Evolutionary conservation across 2,329 filamentous ascomycete genomes (phyloP).

Genomic region (Calcarisporium arbuscula): DNA sequence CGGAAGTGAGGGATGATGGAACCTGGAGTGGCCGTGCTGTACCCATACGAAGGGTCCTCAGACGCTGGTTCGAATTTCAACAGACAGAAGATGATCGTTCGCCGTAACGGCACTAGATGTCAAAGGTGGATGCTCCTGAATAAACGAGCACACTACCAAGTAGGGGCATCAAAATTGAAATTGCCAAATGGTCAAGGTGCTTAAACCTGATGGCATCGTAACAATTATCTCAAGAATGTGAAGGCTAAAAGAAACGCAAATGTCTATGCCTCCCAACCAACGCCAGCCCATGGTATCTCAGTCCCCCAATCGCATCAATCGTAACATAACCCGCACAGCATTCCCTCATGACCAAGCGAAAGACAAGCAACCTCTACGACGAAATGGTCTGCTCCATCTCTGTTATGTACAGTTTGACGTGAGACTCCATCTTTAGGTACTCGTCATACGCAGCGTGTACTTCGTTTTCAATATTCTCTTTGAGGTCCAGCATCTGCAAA

Average conservation of each 20-base stretch:
- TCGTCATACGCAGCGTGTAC: constrained; percentile 86
- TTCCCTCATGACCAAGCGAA: background rate
- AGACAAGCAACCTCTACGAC: too few relatives aligned
- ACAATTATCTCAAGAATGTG: constrained; percentile 6
- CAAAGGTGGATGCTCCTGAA: too few relatives aligned
- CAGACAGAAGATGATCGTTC: background rate
- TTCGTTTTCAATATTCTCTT: constrained; percentile 95
- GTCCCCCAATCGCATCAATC: constrained; percentile 6
- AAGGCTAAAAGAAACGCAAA: background rate
- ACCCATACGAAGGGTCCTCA: constrained; percentile 48
- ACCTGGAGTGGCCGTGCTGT: constrained; percentile 54
- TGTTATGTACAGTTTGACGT: constrained; percentile 95
- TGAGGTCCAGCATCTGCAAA: constrained; percentile 85
- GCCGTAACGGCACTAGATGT: too few relatives aligned
- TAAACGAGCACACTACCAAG: too few relatives aligned
- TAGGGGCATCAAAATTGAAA: background rate
- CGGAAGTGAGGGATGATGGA: constrained; percentile 42
- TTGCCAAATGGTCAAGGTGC: too few relatives aligned
- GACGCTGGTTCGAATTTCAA: constrained; percentile 54
- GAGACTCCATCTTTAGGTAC: constrained; percentile 95
- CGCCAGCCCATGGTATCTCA: constrained; percentile 35
- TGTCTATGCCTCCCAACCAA: constrained; percentile 18
- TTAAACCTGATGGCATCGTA: constrained; percentile 3
- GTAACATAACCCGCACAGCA: constrained; percentile 3
- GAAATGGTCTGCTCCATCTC: constrained; percentile 92